Evolutionary conservation across 176 grass and related monocot species (phyloP).

Genomic region (Phragmites australis): DNA sequence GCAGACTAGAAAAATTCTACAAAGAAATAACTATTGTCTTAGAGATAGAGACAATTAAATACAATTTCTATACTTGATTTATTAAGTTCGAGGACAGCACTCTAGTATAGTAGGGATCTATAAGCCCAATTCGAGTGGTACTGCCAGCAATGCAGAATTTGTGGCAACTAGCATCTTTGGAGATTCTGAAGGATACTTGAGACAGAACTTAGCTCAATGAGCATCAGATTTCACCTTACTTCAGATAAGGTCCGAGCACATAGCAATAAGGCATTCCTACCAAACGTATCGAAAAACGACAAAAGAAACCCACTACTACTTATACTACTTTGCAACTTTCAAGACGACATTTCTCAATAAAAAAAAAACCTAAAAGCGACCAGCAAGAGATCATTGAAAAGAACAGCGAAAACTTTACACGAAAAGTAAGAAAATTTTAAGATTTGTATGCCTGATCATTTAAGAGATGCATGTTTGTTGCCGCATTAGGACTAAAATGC

Average conservation of each 20-base stretch:
- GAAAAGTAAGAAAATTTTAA: background rate
- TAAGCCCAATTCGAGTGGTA: background rate
- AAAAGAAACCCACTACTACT: no score
- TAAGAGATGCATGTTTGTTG: background rate
- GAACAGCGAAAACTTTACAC: background rate
- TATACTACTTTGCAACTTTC: no score
- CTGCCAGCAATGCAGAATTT: slow-evolving; percentile 9
- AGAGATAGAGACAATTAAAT: background rate
- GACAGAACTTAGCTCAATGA: background rate
- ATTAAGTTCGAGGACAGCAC: background rate
- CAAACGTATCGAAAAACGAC: slow-evolving; percentile 15
- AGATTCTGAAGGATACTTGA: background rate
- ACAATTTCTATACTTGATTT: background rate
- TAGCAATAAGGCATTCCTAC: background rate
- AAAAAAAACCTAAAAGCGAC: background rate
- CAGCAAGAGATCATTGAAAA: background rate
- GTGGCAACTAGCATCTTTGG: background rate
- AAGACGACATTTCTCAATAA: background rate
- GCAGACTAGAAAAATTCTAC: background rate
- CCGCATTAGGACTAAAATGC: background rate
- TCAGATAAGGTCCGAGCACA: background rate
- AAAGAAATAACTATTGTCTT: background rate
- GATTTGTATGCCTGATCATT: background rate
- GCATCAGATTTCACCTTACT: background rate
- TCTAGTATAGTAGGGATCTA: background rate